Conservation (phyloP, 805 yeast genomes). For the Lachancea mirantina region DNA sequence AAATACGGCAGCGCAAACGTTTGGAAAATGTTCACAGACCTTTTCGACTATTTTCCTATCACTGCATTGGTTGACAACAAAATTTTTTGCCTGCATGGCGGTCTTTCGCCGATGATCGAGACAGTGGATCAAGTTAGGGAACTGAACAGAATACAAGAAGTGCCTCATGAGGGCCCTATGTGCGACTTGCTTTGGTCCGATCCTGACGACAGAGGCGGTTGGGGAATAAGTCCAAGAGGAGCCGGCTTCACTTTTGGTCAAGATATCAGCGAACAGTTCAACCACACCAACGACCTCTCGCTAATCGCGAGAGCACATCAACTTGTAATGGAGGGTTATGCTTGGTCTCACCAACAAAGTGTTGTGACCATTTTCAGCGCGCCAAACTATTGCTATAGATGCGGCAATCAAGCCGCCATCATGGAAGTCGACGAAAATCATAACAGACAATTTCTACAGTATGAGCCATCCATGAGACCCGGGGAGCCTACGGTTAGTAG, state of each 20-base stretch:
- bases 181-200: conserved; percentile 95
- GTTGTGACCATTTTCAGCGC: conserved; percentile 94
- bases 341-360: conserved; percentile 90
- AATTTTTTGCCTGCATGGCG: conserved; percentile 90
- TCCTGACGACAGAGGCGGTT: conserved; percentile 95
- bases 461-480: conserved; percentile 94
- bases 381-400: conserved; percentile 93
- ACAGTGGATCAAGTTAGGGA: conserved; percentile 88
- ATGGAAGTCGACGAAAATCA: conserved; percentile 97
- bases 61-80: conserved; percentile 89
- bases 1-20: conserved; percentile 89
- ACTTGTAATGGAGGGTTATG: conserved; percentile 94
- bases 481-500: conserved; percentile 97
- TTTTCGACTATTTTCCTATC: conserved; percentile 88
- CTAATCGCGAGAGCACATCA: conserved; percentile 94
- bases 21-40: conserved; percentile 87
- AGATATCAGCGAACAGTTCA: conserved; percentile 88
- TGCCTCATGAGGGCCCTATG: conserved; percentile 97
- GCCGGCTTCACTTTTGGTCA: conserved; percentile 98
- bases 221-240: conserved; percentile 98
- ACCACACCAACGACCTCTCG: conserved; percentile 78
- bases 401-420: conserved; percentile 97
- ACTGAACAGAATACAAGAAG: conserved; percentile 87
- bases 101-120: conserved; percentile 90
- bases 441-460: conserved; percentile 85